Conservation (phyloP, 2,329 filamentous ascomycete species). For the Fusarium brachygibbosum region DNA sequence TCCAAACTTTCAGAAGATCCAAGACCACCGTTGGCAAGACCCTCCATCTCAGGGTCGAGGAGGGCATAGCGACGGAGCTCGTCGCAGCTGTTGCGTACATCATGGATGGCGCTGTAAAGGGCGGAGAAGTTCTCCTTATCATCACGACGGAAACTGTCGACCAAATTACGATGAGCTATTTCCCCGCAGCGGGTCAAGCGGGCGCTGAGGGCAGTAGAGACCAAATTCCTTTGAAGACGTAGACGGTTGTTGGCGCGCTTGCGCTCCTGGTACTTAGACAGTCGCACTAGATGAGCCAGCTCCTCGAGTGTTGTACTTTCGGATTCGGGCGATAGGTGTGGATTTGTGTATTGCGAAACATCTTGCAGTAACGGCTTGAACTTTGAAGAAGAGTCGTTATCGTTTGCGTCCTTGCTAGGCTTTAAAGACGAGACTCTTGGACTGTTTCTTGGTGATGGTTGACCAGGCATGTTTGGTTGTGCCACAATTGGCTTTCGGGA, state of each 20-base stretch:
- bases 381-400: constrained; percentile 57
- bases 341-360: constrained; percentile 74
- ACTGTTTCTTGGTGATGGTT: constrained; percentile 50
- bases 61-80: constrained; percentile 78
- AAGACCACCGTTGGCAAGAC: constrained; percentile 59
- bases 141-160: constrained; percentile 82
- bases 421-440: constrained; percentile 48
- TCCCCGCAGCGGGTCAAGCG: constrained; percentile 81
- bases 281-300: constrained; percentile 80
- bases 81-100: constrained; percentile 83
- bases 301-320: constrained; percentile 80
- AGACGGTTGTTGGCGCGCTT: constrained; percentile 80
- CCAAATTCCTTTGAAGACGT: constrained; percentile 79
- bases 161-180: constrained; percentile 79
- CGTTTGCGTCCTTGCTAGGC: constrained; percentile 53
- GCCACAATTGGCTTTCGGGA: constrained; percentile 65
- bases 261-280: constrained; percentile 86
- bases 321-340: constrained; percentile 69
- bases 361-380: constrained; percentile 72
- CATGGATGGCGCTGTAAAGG: constrained; percentile 82
- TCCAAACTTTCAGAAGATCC: constrained; percentile 65
- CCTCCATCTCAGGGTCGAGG: constrained; percentile 79
- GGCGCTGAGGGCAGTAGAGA: constrained; percentile 80
- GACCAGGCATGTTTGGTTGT: constrained; percentile 55
- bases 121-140: constrained; percentile 82